Percentiles rank a stretch among this genome's conserved stretches.
Conservation (phyloP, 1,284 basidiomycete genomes). For the Pseudozyma pruni region DNA sequence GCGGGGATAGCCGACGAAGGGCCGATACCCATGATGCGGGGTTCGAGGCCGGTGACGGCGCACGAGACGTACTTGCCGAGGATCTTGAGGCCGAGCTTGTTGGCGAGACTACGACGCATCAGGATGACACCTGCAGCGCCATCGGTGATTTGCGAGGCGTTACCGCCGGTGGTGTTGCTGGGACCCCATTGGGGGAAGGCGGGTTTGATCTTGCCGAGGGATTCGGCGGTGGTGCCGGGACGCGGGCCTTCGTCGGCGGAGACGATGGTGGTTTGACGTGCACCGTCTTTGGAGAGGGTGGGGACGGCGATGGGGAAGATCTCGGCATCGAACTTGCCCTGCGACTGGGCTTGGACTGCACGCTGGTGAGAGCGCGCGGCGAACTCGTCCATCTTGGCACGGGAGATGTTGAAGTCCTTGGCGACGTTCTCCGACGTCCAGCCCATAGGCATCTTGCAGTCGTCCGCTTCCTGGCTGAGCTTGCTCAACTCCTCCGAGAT, state of each 20-base stretch:
- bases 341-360: constrained; percentile 74
- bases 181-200: constrained; percentile 91
- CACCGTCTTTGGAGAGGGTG: constrained; percentile 73
- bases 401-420: constrained; percentile 80
- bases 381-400: constrained; percentile 85
- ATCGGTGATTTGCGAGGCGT: constrained; percentile 83
- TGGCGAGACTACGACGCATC: constrained; percentile 86
- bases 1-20: constrained; percentile 53
- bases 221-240: constrained; percentile 78
- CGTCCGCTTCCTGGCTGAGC: constrained; percentile 53
- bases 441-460: constrained; percentile 77
- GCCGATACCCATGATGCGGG: constrained; percentile 82
- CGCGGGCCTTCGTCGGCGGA: constrained; percentile 85
- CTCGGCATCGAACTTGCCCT: constrained; percentile 79
- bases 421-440: constrained; percentile 83
- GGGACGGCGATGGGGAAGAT: constrained; percentile 75
- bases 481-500: constrained; percentile 48
- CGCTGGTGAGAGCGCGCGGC: constrained; percentile 84
- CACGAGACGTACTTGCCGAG: constrained; percentile 83
- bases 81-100: constrained; percentile 79
- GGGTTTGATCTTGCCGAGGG: constrained; percentile 76
- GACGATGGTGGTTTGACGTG: constrained; percentile 74
- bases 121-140: constrained; percentile 85
- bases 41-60: constrained; percentile 77
- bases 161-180: constrained; percentile 83